These are phyloP conservation scores for Kodamaea arcana DNA, from an alignment of 1,139 yeast genomes.

Conservation along the genomic window DNA sequence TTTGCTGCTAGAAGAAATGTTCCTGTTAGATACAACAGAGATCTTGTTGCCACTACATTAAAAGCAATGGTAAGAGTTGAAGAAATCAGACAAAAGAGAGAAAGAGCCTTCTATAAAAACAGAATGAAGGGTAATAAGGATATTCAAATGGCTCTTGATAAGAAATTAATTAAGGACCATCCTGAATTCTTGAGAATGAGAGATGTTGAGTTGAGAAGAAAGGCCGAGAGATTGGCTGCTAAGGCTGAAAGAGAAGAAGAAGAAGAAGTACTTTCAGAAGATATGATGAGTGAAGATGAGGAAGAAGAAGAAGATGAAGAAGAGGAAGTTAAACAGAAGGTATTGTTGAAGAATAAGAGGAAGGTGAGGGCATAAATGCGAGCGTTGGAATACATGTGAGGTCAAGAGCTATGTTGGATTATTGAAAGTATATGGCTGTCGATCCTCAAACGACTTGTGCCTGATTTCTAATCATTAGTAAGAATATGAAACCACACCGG, in stretches of 20 bases:
- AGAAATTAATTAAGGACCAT: conserved; percentile 80
- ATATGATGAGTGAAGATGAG: conserved; percentile 31
- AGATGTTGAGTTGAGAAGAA: conserved; percentile 85
- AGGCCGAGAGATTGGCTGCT: conserved; percentile 66
- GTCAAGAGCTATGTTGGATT: no score
- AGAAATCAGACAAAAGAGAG: conserved; percentile 94
- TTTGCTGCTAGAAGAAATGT: conserved; percentile 97
- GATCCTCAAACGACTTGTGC: no score
- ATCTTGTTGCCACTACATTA: conserved; percentile 87
- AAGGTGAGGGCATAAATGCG: conserved; percentile 20
- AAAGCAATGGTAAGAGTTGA: conserved; percentile 95
- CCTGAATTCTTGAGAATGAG: conserved; percentile 89
- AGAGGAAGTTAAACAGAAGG: conserved; percentile 62
- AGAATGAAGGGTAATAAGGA: conserved; percentile 98
- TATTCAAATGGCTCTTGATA: conserved; percentile 77
- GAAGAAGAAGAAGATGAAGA: conserved; percentile 34
- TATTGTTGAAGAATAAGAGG: conserved; percentile 73
- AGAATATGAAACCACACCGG: no score
- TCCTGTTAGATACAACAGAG: conserved; percentile 97
- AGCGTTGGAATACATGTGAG: no score
- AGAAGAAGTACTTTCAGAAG: conserved; percentile 36
- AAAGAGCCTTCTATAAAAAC: conserved; percentile 97
- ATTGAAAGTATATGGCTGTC: no score
- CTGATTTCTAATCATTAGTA: no score
- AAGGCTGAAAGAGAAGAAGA: conserved; percentile 49